Base-by-base conservation (phyloP, 352 stramenopile species). In the Salisapilia sapeloensis region DNA sequence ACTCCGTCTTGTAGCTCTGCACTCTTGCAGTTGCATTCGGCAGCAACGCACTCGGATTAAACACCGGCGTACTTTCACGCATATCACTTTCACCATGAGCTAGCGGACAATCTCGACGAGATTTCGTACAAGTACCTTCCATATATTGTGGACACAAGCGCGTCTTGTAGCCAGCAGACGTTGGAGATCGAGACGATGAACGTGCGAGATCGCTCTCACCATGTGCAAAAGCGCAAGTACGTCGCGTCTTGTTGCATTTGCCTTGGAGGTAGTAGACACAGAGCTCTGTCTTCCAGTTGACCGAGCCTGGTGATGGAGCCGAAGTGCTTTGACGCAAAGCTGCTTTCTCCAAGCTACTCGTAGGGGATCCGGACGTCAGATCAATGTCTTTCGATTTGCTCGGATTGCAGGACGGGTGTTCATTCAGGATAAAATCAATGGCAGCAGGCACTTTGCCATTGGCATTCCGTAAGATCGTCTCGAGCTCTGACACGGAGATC, bases 181-280 rank as follows among this genome's bases (percentile, higher is more conserved):
- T 43, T 57, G 13, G 57, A 53, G n/a, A 40, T 39, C 0, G 29
- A n/a, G 20, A 28, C 18, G 10, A 44, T 40, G 29, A 39, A 13
- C 70, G 64, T 11, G 77, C 47, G 9, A 90, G 46, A 36, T 90
- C 74, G 27, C 60, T 78, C 45, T 90, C 74, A 22, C 74, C 74
- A 35, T 90, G 74, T 1, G 74, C 74, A 51, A 90, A 90, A 10
- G 74, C 84, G 24, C 74, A 90, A n/a, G 74, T 90, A 22, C 74
- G 70, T 11, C 70, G 50, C 14, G 70, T 90, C 48, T 86, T 90
- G 52, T 90, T 90, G 57, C 74, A 90, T 43, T 90, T 90, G 14
- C 74, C 74, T 36, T 90, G 74, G 30, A 90, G 60, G 36, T 86
- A 90, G 46, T 90, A 90, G 62, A 90, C 76, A 42, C 74, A 90